phyloP scores from a whole-genome alignment of 371 early-diverging fungal genomes.

The Thermomucor indicae-seudaticae region DNA sequence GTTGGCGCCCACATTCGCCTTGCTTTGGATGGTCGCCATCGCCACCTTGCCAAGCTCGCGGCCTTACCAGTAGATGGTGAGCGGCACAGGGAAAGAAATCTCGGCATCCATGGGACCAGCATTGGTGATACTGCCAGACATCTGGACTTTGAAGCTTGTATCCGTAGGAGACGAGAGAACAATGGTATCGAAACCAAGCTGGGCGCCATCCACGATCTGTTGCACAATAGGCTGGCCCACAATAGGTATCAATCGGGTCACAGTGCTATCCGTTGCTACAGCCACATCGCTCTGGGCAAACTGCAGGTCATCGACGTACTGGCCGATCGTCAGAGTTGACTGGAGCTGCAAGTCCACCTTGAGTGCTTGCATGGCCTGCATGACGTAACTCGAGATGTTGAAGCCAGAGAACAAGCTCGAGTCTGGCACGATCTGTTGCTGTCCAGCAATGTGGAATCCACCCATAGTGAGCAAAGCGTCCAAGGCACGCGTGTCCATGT shows the following conservation, averaged over 20 bases:
- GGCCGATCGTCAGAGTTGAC: conserved; percentile 45
- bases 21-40: conserved; percentile 45
- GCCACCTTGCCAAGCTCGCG: conserved; percentile 41
- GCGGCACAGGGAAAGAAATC: conserved; percentile 48
- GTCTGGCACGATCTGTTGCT: conserved; percentile 27
- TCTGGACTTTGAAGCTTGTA: conserved; percentile 40
- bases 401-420: conserved; percentile 35
- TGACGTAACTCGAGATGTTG: conserved; percentile 40
- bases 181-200: conserved; percentile 40
- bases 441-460: conserved; percentile 32
- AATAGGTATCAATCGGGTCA: conserved; percentile 45
- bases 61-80: conserved; percentile 52
- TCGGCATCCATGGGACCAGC: conserved; percentile 59
- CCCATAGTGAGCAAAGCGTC: conserved; percentile 45
- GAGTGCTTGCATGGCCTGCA: conserved; percentile 48
- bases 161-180: conserved; percentile 43
- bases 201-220: conserved; percentile 41
- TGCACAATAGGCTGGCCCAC: conserved; percentile 55
- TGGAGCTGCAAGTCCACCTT: conserved; percentile 44
- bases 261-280: conserved; percentile 35
- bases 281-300: conserved; percentile 46
- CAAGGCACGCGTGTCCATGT: conserved; percentile 36
- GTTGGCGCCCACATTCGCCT: conserved; percentile 42
- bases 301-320: conserved; percentile 37
- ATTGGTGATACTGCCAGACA: conserved; percentile 46